Base-by-base conservation (phyloP, 1,139 yeast species). In the Pichiaceae sp. region DNA sequence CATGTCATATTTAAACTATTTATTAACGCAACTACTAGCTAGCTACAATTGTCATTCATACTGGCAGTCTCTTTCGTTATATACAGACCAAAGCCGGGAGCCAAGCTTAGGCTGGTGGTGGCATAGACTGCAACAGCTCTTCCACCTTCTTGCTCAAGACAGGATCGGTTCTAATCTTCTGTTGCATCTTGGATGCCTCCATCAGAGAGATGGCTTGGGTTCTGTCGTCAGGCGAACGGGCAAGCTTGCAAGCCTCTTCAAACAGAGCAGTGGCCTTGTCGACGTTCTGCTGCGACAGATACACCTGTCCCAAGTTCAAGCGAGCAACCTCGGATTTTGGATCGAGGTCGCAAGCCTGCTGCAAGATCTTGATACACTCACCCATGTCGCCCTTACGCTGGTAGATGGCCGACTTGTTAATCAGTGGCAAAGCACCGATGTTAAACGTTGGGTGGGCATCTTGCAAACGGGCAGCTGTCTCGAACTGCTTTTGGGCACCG, bases 141-240 rank as follows among this genome's bases (percentile, higher is more conserved):
- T 64, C 59, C 39, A 70, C 63, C 49, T 67, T 68, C 15, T 57
- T 53, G 42, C 62, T 61, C 42, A 81, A 68, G 27, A 70, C 60
- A 34, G 85, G 83, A 57, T 81, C 91, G 38, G 70, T 63, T 60
- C 72, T 78, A 49, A 83, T 73, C 57, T 75, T 75, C 54, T 76
- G 66, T 67, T 84, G 95, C 68, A 83, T 75, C 61, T 81, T 81
- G 37, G 87, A 77, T 44, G 96, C 96, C 64, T 86, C 96, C 43
- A 94, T 93, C 54, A 85, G 84, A 26, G 94, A 81, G 45, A 87
- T 79, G 39, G 96, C 94, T 66, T 87, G 96, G 42, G 83, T 70
- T 66, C 87, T 83, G 66, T 91, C 98, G 46, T 81, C 85, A 41
- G 76, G 69, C 36, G 85, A 74, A 70, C 97, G 81, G 28, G 95